Conservation (phyloP, 2,329 filamentous ascomycete species). For the Xylariaceae sp. region DNA sequence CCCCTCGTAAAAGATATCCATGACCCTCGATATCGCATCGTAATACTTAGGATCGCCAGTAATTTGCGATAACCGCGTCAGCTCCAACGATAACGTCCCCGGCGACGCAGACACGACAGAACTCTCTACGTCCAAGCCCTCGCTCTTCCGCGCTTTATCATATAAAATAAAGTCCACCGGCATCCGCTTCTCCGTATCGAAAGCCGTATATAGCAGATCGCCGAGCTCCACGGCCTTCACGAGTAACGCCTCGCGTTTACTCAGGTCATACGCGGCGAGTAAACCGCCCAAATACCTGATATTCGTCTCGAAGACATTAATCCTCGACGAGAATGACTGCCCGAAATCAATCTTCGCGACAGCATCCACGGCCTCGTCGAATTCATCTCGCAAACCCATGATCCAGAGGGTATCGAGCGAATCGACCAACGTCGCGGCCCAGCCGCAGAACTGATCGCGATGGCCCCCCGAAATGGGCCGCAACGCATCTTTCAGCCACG, state of each 20-base stretch:
- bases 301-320: slow-evolving; percentile 43
- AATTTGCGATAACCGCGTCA: slow-evolving; percentile 67
- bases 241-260: slow-evolving; percentile 36
- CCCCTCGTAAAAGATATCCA: slow-evolving; percentile 57
- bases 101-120: slow-evolving; percentile 42
- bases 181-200: slow-evolving; percentile 43
- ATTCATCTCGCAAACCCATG: slow-evolving; percentile 45
- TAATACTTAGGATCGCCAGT: slow-evolving; percentile 70
- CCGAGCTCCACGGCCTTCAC: slow-evolving; percentile 42
- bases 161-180: slow-evolving; percentile 46
- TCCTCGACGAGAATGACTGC: slow-evolving; percentile 30
- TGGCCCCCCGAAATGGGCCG: slow-evolving; percentile 40
- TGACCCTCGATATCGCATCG: slow-evolving; percentile 64
- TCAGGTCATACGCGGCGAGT: slow-evolving; percentile 38
- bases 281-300: slow-evolving; percentile 42
- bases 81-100: slow-evolving; percentile 66
- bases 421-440: slow-evolving; percentile 50
- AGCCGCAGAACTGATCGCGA: slow-evolving; percentile 44
- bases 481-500: slow-evolving; percentile 46
- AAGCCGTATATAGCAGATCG: slow-evolving; percentile 41
- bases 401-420: slow-evolving; percentile 47
- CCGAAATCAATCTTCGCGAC: slow-evolving; percentile 44
- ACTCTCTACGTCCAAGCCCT: slow-evolving; percentile 32
- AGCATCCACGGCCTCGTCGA: slow-evolving; percentile 43
- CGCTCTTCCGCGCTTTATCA: slow-evolving; percentile 34